Evolutionary conservation across 441 rosid species (phyloP).

Genomic region (Populus hybrid): DNA sequence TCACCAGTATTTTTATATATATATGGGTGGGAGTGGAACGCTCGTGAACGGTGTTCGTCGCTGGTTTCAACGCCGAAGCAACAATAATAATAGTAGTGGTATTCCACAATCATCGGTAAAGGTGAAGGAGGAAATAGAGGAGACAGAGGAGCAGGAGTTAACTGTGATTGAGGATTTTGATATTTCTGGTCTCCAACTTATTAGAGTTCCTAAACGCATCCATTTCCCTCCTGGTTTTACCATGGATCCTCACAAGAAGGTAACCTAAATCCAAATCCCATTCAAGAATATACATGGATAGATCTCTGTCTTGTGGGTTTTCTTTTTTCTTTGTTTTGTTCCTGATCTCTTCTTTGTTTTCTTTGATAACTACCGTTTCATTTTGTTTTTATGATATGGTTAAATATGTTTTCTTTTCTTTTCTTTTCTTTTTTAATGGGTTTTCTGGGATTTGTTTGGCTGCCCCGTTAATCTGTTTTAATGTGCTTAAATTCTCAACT

Average conservation of each 20-base stretch:
- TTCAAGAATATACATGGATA: too few species aligned
- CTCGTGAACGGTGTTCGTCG: slow-evolving; percentile 91
- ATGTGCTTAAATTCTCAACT: too few species aligned
- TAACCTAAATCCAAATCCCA: slow-evolving; percentile 9
- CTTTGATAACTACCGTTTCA: too few species aligned
- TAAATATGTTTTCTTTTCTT: too few species aligned
- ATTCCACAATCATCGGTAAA: slow-evolving; percentile 21
- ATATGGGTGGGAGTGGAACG: slow-evolving; percentile 49
- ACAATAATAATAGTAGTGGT: slow-evolving; percentile 16
- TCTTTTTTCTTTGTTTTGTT: too few species aligned
- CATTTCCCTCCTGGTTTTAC: slow-evolving; percentile 29
- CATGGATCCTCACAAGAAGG: slow-evolving; percentile 91
- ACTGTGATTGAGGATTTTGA: slow-evolving; percentile 48
- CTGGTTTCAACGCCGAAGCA: slow-evolving; percentile 75
- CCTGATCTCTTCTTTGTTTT: too few species aligned
- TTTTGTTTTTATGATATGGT: too few species aligned
- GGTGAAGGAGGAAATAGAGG: background rate
- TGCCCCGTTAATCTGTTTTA: too few species aligned
- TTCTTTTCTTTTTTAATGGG: too few species aligned
- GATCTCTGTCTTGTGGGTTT: too few species aligned
- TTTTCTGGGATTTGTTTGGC: too few species aligned
- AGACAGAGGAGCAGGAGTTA: slow-evolving; percentile 23
- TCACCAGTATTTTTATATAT: background rate
- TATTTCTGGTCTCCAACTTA: background rate
- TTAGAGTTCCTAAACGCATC: slow-evolving; percentile 64